Evolutionary conservation across 2,329 filamentous ascomycete genomes (phyloP), one percentile per base, ranked within the genome.

Genomic region (Microascus cirrosus): DNA sequence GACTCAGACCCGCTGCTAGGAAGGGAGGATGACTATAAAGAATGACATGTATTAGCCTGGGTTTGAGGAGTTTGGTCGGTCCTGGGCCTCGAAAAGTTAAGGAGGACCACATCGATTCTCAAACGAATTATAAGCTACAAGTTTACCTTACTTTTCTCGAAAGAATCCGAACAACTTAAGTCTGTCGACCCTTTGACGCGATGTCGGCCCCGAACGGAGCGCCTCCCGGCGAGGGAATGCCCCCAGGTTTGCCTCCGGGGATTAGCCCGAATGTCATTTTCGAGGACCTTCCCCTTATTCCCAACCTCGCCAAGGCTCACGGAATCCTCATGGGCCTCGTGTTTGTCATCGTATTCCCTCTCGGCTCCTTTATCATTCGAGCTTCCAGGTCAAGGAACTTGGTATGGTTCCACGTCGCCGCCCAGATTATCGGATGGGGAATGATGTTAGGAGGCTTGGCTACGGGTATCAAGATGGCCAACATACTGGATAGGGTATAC

Each of bases 271-370:
- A 58, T 18, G 51, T 48, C 51, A 48, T 42, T 15, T 58, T 39
- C 20, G 56, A 32, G 11, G 34, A 58, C 34, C 39, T 58, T 15
- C 36, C 34, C 1, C 54, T 54, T 20, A 28, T 58, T 7, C 56
- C 56, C 12, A 18, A 35, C 24, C 25, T 58, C 13, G 52, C 56
- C 3, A 58, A 39, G 28, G 25, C 56, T n/a, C 83, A 86, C 61
- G 84, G 82, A 54, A 73, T 83, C 61, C 70, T 86, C 64, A 83
- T 86, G 81, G 76, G 77, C 25, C 65, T 85, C 53, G 77, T 80
- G 18, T 83, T 85, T 62, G 75, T 80, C 3, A 64, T 80, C 12
- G 69, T 84, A 20, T 86, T 83, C 61, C 84, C 84, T 1, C 62
- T 85, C 2, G 84, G 83, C 5, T 75, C 83, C 10, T 70, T 82